Base-by-base conservation (phyloP, 768 basidiomycete genomes). In the Sistotremastrum niveocremeum region DNA sequence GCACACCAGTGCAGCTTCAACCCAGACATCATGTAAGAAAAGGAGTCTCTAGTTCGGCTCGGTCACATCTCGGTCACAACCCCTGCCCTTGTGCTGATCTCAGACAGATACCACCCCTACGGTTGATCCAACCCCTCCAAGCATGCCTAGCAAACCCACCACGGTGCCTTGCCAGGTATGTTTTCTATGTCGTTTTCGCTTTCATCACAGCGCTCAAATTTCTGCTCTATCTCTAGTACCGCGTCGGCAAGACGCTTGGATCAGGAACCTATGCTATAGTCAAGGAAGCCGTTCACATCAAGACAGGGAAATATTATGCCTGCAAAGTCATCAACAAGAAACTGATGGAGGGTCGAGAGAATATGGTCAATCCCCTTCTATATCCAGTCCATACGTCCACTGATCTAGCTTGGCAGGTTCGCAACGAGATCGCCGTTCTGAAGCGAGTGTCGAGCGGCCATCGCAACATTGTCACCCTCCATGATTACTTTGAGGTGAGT, bases 311-410 rank as follows among this genome's bases (percentile, higher is more conserved):
- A 62, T 94, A 93, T 67, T 98, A 84, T 70, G 95, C 94, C 20
- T 97, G 93, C 76, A 99, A 99, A 65, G 95, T 98, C 57, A 91
- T 97, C 67, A 97, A 94, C 79, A 98, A 98, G 74, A 90, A 93
- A 58, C 77, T 95, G 48, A 95, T 95, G 91, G 86, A 94, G 60
- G 94, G 94, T 4, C 73, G 94, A 52, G 94, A 98, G 66, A 81
- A 93, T 61, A 98, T 99, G 94, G 94, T 91, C 20, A 54, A 78
- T 59, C 35, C 32, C 5, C 35, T 38, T 30, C 48, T 43, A 36
- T 49, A 37, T 46, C 48, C 42, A 34, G 41, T 9, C 39, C 40
- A 29, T 33, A 38, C 52, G 46, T 48, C 47, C 38, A 34, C 33
- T 32, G 37, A 35, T 40, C 34, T 30, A 34, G 12, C 48, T 30